Evolutionary conservation across 2,329 filamentous ascomycete species (phyloP), one percentile per base, ranked within the genome.

Genomic region (Diaporthe destruens): DNA sequence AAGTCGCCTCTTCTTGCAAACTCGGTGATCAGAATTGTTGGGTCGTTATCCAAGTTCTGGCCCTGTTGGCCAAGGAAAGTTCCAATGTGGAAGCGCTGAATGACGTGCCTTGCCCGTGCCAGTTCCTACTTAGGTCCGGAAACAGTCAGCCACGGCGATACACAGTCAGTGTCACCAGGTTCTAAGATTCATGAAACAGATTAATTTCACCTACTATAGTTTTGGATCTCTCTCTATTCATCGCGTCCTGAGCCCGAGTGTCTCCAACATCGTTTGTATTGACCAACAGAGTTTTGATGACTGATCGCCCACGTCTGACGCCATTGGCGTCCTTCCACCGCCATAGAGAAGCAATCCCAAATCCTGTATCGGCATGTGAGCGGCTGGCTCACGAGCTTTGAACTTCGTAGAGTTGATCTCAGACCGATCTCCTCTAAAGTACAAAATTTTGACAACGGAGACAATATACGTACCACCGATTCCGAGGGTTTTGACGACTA

Each of bases 101-200:
- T 9, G 12, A 69, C 57, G 14, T 69, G 66, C 7, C 42, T 39
- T 18, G 66, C 66, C 25, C 66, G 66, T 25, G 66, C 66, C 47
- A 69, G 11, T 6, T 25, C 9, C 66, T 69, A 49, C 9, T 2
- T 14, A 11, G 6, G n/a, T 7, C 25, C 11, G 20, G 11, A 25
- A 20, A 20, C 29, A 23, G 20, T 65, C 59, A 65, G 44, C 29
- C 14, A 51, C 9, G 9, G 16, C 6, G 42, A 16, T 23, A 0
- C 0, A 20, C 5, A 14, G n/a, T 25, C 11, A 23, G 2, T 16
- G 6, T 23, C n/a, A 20, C 9, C 3, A 56, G 20, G 32, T 6
- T 8, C 1, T n/a, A 3, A 20, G 44, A 20, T 1, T 11, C 7
- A n/a, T 49, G 6, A n/a, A n/a, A n/a, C 8, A 6, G 11, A 5